Percentiles rank a stretch among this genome's conserved stretches.
These are phyloP conservation scores for Sporothrix protearum DNA, from an alignment of 2,329 filamentous ascomycete species.

Conservation along the genomic window DNA sequence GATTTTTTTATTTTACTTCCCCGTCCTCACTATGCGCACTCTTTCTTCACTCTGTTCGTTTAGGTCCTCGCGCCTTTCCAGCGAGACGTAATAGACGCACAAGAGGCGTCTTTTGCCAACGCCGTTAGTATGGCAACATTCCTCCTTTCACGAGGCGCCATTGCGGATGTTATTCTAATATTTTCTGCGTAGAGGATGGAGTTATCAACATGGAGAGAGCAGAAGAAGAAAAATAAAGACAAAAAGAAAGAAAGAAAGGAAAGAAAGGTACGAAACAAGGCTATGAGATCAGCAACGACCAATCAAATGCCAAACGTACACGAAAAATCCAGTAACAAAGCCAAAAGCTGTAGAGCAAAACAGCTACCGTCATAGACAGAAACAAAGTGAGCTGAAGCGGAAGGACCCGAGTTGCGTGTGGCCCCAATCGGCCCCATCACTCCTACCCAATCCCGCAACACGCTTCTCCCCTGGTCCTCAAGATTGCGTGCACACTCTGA, in stretches of 20 bases:
- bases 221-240: no score
- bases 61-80: not conserved
- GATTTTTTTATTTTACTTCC: not conserved
- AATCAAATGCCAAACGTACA: not conserved
- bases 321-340: no score
- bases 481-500: not conserved
- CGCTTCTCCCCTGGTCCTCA: not conserved
- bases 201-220: not conserved
- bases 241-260: not conserved
- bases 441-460: constrained; percentile 7
- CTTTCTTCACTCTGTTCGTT: not conserved
- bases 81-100: not conserved
- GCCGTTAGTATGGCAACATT: not conserved
- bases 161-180: not conserved
- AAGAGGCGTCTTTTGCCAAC: not conserved
- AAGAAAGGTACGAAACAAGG: not conserved
- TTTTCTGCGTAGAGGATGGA: not conserved
- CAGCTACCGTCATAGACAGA: no score
- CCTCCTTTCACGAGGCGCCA: not conserved
- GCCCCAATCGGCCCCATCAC: not conserved
- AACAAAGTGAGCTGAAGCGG: not conserved
- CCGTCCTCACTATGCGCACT: not conserved
- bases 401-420: not conserved
- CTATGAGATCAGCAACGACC: not conserved
- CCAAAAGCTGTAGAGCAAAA: not conserved